A percentile compares a stretch with the other conserved stretches of the same genome.
Evolutionary conservation across 2,329 filamentous ascomycete genomes (phyloP).

Genomic region (Scopulariopsis brevicaulis): DNA sequence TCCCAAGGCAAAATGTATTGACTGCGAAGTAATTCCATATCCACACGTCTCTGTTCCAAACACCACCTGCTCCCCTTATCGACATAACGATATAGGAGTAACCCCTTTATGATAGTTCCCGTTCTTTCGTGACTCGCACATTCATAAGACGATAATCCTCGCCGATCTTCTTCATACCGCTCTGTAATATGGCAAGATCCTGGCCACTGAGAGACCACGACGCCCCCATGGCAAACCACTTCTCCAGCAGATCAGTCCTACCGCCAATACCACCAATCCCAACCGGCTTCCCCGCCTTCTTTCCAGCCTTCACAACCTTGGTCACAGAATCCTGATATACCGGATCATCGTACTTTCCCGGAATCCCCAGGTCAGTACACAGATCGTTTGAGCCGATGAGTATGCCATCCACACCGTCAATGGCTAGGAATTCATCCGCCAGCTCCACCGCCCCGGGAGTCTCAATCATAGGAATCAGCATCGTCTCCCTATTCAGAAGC

Average conservation of each 20-base stretch:
- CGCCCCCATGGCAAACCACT: slow-evolving; percentile 23
- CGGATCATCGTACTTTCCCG: slow-evolving; percentile 23
- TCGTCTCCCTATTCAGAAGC: slow-evolving; percentile 20
- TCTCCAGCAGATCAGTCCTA: slow-evolving; percentile 22
- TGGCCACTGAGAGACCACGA: slow-evolving; percentile 23
- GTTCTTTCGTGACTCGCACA: slow-evolving; percentile 1
- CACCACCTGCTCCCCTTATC: no score
- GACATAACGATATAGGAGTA: no score
- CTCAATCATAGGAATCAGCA: slow-evolving; percentile 30
- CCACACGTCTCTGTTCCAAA: no score
- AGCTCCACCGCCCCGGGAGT: slow-evolving; percentile 23
- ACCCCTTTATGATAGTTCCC: no score
- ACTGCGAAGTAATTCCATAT: no score
- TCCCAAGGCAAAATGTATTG: no score
- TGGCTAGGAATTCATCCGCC: slow-evolving; percentile 25
- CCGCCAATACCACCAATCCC: slow-evolving; percentile 21
- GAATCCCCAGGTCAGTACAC: slow-evolving; percentile 24
- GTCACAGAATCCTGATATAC: slow-evolving; percentile 14
- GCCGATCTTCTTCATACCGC: slow-evolving; percentile 20
- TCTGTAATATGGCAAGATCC: slow-evolving; percentile 21
- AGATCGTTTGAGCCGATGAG: slow-evolving; percentile 28
- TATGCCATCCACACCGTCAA: slow-evolving; percentile 25
- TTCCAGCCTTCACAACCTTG: slow-evolving; percentile 18
- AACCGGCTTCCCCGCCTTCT: slow-evolving; percentile 18
- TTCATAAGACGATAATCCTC: slow-evolving; percentile 16